A percentile compares a stretch with the other conserved stretches of the same genome.
Conservation (phyloP, 106 monocot species). For the Agapanthus africanus region DNA sequence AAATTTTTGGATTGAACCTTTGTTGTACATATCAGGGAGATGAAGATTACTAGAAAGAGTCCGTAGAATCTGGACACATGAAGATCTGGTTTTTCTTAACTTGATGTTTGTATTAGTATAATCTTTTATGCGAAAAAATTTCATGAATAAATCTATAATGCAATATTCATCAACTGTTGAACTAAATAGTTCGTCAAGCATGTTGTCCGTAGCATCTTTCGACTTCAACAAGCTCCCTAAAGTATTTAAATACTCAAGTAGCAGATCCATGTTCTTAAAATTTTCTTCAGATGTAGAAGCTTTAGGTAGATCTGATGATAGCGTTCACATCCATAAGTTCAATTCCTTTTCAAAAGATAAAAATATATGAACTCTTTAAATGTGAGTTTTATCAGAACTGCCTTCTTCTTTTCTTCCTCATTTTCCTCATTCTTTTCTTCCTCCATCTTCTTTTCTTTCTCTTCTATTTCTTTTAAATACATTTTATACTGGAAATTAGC, state of each 20-base stretch:
- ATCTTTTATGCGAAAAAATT: background rate
- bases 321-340: slow-evolving; percentile 5
- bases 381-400: background rate
- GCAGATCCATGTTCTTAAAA: slow-evolving; percentile 13
- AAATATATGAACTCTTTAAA: background rate
- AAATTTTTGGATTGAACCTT: slow-evolving; percentile 5
- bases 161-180: background rate
- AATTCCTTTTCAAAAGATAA: background rate
- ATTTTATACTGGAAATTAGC: background rate
- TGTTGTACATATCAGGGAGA: slow-evolving; percentile 4
- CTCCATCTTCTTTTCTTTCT: background rate
- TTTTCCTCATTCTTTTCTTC: background rate
- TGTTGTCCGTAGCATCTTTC: background rate
- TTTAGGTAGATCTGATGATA: slow-evolving; percentile 34
- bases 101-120: background rate
- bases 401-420: background rate
- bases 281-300: slow-evolving; percentile 5
- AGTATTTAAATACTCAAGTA: slow-evolving; percentile 15
- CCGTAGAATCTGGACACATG: slow-evolving; percentile 13
- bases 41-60: slow-evolving; percentile 15
- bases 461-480: slow-evolving; percentile 1
- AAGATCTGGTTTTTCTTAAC: slow-evolving; percentile 7
- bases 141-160: no score
- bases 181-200: slow-evolving; percentile 21
- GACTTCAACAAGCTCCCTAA: slow-evolving; percentile 7